These are phyloP conservation scores for Luffa aegyptiaca DNA, from an alignment of 306 rosid genomes.

Conservation along the genomic window DNA sequence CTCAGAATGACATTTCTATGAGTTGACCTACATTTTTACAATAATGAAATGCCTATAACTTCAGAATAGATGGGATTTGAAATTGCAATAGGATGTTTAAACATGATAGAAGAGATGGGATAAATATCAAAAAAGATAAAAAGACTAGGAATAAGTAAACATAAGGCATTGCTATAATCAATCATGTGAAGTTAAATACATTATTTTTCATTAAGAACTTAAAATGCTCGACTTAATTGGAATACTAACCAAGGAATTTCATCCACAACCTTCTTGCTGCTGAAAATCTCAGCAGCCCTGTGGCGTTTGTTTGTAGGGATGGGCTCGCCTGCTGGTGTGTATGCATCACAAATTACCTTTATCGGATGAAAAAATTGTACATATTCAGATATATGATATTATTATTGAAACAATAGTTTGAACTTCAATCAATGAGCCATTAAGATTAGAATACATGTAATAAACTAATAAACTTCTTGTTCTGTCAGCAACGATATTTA, in stretches of 20 bases:
- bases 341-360: slow-evolving; percentile 84
- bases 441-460: neutral
- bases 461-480: neutral
- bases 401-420: slow-evolving; percentile 7
- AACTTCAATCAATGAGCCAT: slow-evolving; percentile 12
- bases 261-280: slow-evolving; percentile 59
- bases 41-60: neutral
- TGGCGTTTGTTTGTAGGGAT: slow-evolving; percentile 93
- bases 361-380: slow-evolving; percentile 5
- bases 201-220: neutral
- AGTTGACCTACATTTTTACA: neutral
- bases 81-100: neutral
- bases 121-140: neutral
- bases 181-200: neutral
- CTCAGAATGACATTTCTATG: neutral
- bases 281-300: slow-evolving; percentile 79
- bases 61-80: neutral
- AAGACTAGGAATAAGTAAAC: neutral
- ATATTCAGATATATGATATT: slow-evolving; percentile 7
- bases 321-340: slow-evolving; percentile 88
- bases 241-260: slow-evolving; percentile 72
- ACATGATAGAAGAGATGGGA: neutral
- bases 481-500: neutral
- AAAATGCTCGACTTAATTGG: neutral
- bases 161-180: neutral